These are phyloP conservation scores for Nitzschia inconspicua DNA, from an alignment of 108 stramenopile genomes.

Conservation along the genomic window DNA sequence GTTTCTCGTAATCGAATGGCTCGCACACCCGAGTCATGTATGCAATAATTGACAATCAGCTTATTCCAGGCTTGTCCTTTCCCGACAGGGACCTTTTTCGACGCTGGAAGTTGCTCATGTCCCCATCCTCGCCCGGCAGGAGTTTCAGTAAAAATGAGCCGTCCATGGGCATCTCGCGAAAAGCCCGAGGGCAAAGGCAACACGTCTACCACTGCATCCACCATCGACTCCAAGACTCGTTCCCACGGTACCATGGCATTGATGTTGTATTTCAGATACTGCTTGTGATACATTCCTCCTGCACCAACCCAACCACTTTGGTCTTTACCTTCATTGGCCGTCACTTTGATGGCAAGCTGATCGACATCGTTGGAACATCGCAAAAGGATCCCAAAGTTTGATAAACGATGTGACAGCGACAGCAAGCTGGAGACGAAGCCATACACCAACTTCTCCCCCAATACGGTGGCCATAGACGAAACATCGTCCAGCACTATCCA, in stretches of 20 bases:
- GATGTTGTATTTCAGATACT: constrained; percentile 1
- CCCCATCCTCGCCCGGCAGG: constrained; percentile 31
- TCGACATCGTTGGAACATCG: constrained; percentile 41
- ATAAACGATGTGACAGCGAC: neutral
- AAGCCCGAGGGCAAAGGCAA: constrained; percentile 72
- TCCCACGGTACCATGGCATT: constrained; percentile 42
- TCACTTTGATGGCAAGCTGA: constrained; percentile 1
- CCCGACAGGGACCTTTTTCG: neutral
- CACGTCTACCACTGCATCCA: constrained; percentile 81
- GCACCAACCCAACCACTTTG: constrained; percentile 46
- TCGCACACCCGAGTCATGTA: constrained; percentile 29
- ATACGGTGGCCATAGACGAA: constrained; percentile 45
- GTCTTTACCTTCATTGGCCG: constrained; percentile 8
- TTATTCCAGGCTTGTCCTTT: constrained; percentile 19
- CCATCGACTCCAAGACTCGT: constrained; percentile 52
- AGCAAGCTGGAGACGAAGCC: constrained; percentile 39
- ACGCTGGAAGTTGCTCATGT: neutral
- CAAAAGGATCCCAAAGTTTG: constrained; percentile 26
- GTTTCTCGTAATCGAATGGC: constrained; percentile 34
- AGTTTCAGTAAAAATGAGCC: constrained; percentile 48
- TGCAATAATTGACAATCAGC: constrained; percentile 39
- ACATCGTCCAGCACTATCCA: constrained; percentile 67
- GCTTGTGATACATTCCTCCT: constrained; percentile 27
- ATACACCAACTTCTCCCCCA: constrained; percentile 46
- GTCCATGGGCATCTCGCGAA: constrained; percentile 74